Evolutionary conservation across 768 basidiomycete species (phyloP), one percentile per base, ranked within the genome.

Genomic region (Lentinula guzmanii): DNA sequence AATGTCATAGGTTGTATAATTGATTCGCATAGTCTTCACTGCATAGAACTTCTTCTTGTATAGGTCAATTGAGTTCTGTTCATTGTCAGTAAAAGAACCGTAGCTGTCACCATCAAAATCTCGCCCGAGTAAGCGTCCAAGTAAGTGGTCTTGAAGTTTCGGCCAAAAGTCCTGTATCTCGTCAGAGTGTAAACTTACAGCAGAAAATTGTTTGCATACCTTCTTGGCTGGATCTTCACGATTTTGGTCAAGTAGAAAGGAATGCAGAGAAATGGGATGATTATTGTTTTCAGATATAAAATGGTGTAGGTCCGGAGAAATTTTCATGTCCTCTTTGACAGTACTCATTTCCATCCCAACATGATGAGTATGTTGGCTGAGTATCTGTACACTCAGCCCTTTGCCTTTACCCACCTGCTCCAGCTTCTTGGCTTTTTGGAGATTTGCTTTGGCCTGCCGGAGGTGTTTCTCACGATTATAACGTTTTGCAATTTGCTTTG

Each of bases 1-100:
- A 24, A 75, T 54, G 64, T 77, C 70, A 63, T 77, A 77, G 1
- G 74, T 74, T 0, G 73, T 75, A 58, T 72, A 75, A 63, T 75
- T 73, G 55, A 76, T 16, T n/a, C 2, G 10, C 50, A 0, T 63
- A 62, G n/a, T 48, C 64, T 15, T 13, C 62, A 10, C 48, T 64
- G 57, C 43, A 34, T 43, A 46, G 2, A 58, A 11, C 16, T 58
- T 58, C 21, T 71, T 33, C 62, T 71, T 71, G 3, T 48, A 31
- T 48, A 73, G 57, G 18, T 34, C 9, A 3, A 71, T 64, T 0
- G 45, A 55, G 1, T 65, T 63, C 1, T 37, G 64, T 53, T 66
- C 65, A 42, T 58, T 52, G 4, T 45, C 52, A 28, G 65, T 58
- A 43, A 68, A 69, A 5, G 50, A 37, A 8, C 59, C 42, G n/a